These are phyloP conservation scores for Neoboletus magnificus DNA, from an alignment of 768 basidiomycete species.

Conservation along the genomic window DNA sequence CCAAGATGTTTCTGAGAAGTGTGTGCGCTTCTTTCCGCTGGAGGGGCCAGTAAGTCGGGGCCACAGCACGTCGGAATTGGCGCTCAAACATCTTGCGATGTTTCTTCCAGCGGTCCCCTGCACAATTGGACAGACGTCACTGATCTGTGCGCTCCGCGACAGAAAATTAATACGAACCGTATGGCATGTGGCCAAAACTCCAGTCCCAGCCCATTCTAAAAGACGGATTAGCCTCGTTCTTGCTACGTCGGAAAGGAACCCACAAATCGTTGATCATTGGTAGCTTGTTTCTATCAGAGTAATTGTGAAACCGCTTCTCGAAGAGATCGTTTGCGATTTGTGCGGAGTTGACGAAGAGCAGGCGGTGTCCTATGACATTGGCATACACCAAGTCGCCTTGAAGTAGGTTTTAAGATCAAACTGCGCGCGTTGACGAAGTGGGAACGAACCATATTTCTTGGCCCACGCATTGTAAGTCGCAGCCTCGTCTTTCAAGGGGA, in stretches of 20 bases:
- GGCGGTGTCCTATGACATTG: slow-evolving; percentile 46
- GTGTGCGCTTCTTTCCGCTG: slow-evolving; percentile 45
- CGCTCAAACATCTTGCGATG: slow-evolving; percentile 53
- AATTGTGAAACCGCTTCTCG: slow-evolving; percentile 53
- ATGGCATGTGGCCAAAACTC: slow-evolving; percentile 56
- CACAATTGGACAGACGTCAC: not conserved
- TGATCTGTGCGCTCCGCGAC: not conserved
- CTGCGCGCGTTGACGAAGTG: not conserved
- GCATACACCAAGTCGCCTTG: slow-evolving; percentile 53
- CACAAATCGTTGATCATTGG: slow-evolving; percentile 52
- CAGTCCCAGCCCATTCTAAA: slow-evolving; percentile 47
- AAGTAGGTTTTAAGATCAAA: not conserved
- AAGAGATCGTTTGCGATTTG: slow-evolving; percentile 50
- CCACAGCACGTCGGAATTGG: slow-evolving; percentile 45
- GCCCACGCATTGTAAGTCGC: slow-evolving; percentile 43
- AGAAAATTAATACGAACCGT: slow-evolving; percentile 29
- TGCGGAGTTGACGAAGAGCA: slow-evolving; percentile 48
- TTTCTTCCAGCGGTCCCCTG: slow-evolving; percentile 51
- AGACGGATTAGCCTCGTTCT: slow-evolving; percentile 9
- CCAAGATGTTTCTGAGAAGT: slow-evolving; percentile 43
- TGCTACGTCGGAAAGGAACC: slow-evolving; percentile 7
- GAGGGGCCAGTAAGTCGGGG: slow-evolving; percentile 41
- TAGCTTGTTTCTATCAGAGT: slow-evolving; percentile 49
- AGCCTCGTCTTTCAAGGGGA: slow-evolving; percentile 39
- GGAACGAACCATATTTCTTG: slow-evolving; percentile 33